Percentiles rank a stretch among this genome's conserved stretches.
phyloP scores from a whole-genome alignment of 2,329 filamentous ascomycete species.

The Aspergillus hiratsukae region DNA sequence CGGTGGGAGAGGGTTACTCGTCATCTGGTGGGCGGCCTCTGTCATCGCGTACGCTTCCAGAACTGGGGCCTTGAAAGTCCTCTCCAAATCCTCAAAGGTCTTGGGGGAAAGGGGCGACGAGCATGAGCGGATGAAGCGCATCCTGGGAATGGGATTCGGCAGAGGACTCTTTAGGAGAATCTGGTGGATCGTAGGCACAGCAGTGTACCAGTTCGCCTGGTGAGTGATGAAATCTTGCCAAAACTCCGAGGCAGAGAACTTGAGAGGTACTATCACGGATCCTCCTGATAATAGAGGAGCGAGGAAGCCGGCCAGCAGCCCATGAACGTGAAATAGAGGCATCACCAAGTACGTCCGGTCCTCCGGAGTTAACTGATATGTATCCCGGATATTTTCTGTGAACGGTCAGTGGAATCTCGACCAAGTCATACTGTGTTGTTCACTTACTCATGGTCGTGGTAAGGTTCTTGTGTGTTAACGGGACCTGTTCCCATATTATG shows the following conservation, averaged over 20 bases:
- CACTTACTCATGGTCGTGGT: constrained; percentile 69
- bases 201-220: constrained; percentile 85
- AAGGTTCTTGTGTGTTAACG: constrained; percentile 75
- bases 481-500: constrained; percentile 48
- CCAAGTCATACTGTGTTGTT: background rate
- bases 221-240: constrained; percentile 72
- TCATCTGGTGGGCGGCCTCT: constrained; percentile 61
- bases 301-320: constrained; percentile 77
- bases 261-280: constrained; percentile 71
- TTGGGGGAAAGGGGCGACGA: constrained; percentile 79
- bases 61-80: constrained; percentile 71
- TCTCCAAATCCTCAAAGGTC: constrained; percentile 73
- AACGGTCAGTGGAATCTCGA: constrained; percentile 3
- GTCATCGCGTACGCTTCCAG: constrained; percentile 93
- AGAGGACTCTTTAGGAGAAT: constrained; percentile 72
- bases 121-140: constrained; percentile 85
- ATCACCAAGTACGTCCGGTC: constrained; percentile 85
- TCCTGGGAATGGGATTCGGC: constrained; percentile 64
- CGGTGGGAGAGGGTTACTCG: constrained; percentile 61
- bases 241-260: constrained; percentile 79
- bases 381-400: constrained; percentile 68
- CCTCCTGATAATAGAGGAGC: constrained; percentile 71
- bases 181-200: constrained; percentile 89
- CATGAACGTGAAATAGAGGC: constrained; percentile 88
- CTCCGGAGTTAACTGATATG: constrained; percentile 64